phyloP scores from a whole-genome alignment of 805 yeast genomes.

The Candida silvicultrix region DNA sequence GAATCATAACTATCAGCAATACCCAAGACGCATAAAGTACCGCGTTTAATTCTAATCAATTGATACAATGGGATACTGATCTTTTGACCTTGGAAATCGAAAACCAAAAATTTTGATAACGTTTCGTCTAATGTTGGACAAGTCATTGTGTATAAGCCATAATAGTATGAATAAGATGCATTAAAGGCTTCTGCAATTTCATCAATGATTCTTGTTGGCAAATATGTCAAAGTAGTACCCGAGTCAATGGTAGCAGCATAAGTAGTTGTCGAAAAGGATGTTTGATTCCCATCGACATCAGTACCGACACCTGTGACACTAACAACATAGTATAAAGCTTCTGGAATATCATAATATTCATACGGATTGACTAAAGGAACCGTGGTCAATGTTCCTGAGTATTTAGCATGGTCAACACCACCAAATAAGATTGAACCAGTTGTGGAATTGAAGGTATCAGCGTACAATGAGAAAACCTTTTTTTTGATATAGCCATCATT shows the following conservation, averaged over 20 bases:
- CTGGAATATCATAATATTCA: slow-evolving; percentile 12
- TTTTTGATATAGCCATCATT: slow-evolving; percentile 49
- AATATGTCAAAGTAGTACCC: slow-evolving; percentile 37
- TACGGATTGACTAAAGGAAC: slow-evolving; percentile 46
- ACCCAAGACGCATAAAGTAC: slow-evolving; percentile 38
- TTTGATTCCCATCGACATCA: not conserved
- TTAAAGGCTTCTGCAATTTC: slow-evolving; percentile 32
- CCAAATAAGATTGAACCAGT: slow-evolving; percentile 62
- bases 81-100: slow-evolving; percentile 52
- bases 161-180: slow-evolving; percentile 33
- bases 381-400: slow-evolving; percentile 41
- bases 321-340: slow-evolving; percentile 39
- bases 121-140: slow-evolving; percentile 32
- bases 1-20: slow-evolving; percentile 29
- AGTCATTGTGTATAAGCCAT: slow-evolving; percentile 39
- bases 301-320: slow-evolving; percentile 22
- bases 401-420: slow-evolving; percentile 62
- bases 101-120: slow-evolving; percentile 25
- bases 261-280: slow-evolving; percentile 12
- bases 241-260: slow-evolving; percentile 33
- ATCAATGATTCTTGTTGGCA: slow-evolving; percentile 33
- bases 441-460: slow-evolving; percentile 35
- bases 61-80: slow-evolving; percentile 43
- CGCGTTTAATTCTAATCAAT: slow-evolving; percentile 22
- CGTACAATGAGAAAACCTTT: slow-evolving; percentile 55